These are phyloP conservation scores for Crithidia expoeki DNA, from an alignment of 208 protist genomes.

Conservation along the genomic window DNA sequence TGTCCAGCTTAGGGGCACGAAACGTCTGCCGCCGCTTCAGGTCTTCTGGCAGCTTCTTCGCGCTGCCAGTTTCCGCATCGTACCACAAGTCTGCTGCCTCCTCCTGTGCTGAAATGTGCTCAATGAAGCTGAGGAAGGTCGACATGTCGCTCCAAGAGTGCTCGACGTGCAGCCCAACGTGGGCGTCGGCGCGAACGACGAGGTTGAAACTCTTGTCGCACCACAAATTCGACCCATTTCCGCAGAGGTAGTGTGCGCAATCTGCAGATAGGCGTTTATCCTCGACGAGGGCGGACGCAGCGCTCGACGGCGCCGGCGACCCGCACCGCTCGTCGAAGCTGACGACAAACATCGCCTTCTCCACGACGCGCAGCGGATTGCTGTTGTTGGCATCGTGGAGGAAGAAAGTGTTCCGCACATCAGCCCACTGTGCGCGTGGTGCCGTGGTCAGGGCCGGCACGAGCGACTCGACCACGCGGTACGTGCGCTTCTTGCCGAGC, in stretches of 20 bases:
- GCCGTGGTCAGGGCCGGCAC: constrained; percentile 74
- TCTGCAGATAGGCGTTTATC: constrained; percentile 35
- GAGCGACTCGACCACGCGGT: constrained; percentile 54
- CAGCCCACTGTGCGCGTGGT: constrained; percentile 73
- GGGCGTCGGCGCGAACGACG: constrained; percentile 56
- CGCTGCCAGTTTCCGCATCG: constrained; percentile 43
- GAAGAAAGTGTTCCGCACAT: constrained; percentile 66
- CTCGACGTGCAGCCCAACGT: constrained; percentile 74
- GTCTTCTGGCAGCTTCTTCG: constrained; percentile 46
- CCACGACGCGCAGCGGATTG: constrained; percentile 59
- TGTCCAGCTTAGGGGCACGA: constrained; percentile 20
- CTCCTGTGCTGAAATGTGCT: constrained; percentile 60
- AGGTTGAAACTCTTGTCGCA: constrained; percentile 87
- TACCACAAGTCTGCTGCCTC: constrained; percentile 52
- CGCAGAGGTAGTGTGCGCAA: constrained; percentile 62
- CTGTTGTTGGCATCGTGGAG: constrained; percentile 77
- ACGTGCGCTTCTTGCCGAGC: constrained; percentile 44
- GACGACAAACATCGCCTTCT: constrained; percentile 83
- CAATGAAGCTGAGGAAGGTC: constrained; percentile 60
- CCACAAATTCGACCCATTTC: constrained; percentile 77
- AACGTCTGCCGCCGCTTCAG: constrained; percentile 19
- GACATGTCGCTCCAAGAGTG: constrained; percentile 83
- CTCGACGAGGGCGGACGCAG: constrained; percentile 11
- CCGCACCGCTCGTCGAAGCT: constrained; percentile 65
- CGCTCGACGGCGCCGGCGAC: constrained; percentile 5